phyloP scores from a whole-genome alignment of 139 green algal species.

The Chlorella sorokiniana region DNA sequence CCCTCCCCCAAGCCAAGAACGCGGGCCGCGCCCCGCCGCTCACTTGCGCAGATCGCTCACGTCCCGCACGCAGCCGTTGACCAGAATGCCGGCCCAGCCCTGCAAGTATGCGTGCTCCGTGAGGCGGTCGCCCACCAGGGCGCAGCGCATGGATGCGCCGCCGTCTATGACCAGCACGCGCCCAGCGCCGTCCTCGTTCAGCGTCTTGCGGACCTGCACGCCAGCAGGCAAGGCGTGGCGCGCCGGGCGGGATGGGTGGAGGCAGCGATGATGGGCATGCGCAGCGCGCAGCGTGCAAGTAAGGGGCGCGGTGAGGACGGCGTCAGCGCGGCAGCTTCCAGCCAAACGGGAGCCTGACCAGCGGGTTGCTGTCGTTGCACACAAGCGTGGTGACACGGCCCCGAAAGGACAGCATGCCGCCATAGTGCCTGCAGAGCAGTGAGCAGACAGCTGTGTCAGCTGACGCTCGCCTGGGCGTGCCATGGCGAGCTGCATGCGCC shows the following conservation, averaged over 20 bases:
- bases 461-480: no score
- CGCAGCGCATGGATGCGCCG: not conserved
- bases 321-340: no score
- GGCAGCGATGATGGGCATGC: no score
- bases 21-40: no score
- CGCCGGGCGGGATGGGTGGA: no score
- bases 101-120: not conserved
- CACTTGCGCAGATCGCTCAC: not conserved
- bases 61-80: constrained; percentile 7
- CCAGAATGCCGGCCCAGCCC: not conserved
- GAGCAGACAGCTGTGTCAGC: not conserved
- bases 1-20: no score
- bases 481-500: no score
- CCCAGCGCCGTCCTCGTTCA: not conserved
- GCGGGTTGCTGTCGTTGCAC: not conserved
- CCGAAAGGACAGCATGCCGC: not conserved
- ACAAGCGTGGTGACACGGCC: not conserved
- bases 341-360: no score
- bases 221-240: no score
- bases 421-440: not conserved
- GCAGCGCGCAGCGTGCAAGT: no score
- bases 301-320: no score
- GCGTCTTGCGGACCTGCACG: not conserved
- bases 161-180: not conserved
- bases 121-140: not conserved